Evolutionary conservation across 2,329 filamentous ascomycete genomes (phyloP), one percentile per base, ranked within the genome.

Genomic region (Camptophora hylomeconis): DNA sequence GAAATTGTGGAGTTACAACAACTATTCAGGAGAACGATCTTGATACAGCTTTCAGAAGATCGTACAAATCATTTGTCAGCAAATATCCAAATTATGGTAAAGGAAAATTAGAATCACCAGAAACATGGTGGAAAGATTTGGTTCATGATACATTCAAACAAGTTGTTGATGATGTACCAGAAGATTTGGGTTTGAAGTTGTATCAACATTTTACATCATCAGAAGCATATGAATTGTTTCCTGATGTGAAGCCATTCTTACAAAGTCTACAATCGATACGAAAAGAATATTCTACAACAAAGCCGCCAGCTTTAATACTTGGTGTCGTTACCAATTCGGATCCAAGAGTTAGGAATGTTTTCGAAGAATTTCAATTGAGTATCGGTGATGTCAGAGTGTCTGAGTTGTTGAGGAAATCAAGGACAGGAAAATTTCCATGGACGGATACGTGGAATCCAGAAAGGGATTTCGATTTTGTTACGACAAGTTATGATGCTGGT

Each of bases 281-380:
- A 25, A 17, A 26, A 15, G 7, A 15, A 12, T 26, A 31, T 16
- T 19, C 26, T 4, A 16, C 28, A 13, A 18, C 33, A 10, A 37
- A 38, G 1, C 30, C 37, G 5, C 56, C 56, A 30, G 41, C 46
- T 5, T 36, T 61, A 3, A 18, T 58, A 13, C 40, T 60, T 1
- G 59, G 59, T 1, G 49, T 62, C 5, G 35, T 63, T 22, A 61
- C 59, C 3, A 63, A 63, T 34, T 60, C 59, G 7, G 59, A 63
- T 40, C 58, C 61, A 32, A 49, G 59, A 2, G 49, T 61, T 12
- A 46, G 51, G 3, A 44, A 37, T 7, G 52, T 62, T 5, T 35
- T 63, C 18, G 49, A 47, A 29, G 51, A 52, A 2, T 32, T 63
- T 28, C 56, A 55, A 1, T 23, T 61, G 7, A 36, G 33, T 3